Evolutionary conservation across 2,329 filamentous ascomycete species (phyloP).

Genomic region (Tolypocladium pustulatum): DNA sequence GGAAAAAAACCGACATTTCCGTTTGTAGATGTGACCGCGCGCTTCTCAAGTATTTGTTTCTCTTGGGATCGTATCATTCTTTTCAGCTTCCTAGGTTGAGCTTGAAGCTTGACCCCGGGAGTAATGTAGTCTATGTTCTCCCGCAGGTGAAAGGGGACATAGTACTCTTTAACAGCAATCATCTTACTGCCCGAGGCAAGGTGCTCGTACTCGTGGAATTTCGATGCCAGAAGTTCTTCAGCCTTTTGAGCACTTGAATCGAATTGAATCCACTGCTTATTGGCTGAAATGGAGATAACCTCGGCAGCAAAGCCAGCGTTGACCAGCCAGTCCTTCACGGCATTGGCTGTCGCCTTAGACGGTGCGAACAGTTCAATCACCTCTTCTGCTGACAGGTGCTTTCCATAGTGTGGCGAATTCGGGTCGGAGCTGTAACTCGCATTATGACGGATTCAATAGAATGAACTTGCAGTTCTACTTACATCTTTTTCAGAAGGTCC

Average conservation of each 20-base stretch:
- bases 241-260: constrained; percentile 13
- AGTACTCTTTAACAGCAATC: constrained; percentile 18
- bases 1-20: too few species aligned
- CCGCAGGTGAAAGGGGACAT: constrained; percentile 11
- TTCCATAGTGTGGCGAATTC: neutral
- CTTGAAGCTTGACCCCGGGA: constrained; percentile 21
- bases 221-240: constrained; percentile 39
- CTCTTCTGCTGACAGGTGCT: neutral
- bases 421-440: neutral
- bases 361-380: constrained; percentile 12
- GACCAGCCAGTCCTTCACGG: constrained; percentile 41
- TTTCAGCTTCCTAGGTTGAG: neutral
- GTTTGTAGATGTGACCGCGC: too few species aligned
- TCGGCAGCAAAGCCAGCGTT: constrained; percentile 35
- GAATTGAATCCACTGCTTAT: constrained; percentile 30
- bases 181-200: constrained; percentile 13
- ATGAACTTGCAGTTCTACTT: neutral
- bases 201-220: constrained; percentile 40
- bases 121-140: constrained; percentile 28
- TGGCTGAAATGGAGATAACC: constrained; percentile 36
- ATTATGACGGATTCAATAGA: too few species aligned
- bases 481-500: neutral
- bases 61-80: neutral
- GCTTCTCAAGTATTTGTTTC: too few species aligned
- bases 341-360: constrained; percentile 29